Base-by-base conservation (phyloP, 768 basidiomycete genomes). In the Russula foetens region DNA sequence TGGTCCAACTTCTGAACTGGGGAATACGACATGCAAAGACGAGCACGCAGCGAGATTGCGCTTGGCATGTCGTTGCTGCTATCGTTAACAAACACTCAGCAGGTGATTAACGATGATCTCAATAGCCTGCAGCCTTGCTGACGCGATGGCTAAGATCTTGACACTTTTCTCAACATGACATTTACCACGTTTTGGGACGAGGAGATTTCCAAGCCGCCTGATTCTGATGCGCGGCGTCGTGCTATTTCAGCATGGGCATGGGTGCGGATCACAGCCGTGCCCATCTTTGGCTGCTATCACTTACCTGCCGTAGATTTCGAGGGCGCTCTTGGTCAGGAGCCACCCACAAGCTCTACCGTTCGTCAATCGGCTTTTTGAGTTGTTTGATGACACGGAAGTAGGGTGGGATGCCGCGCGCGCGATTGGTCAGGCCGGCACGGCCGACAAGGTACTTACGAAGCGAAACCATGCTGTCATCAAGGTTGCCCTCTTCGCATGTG, bases 51-150 rank as follows among this genome's bases (percentile, higher is more conserved):
- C 75, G 76, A 63, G 77, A 79, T 31, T 78, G 84, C 28, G 81
- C 78, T 2, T 76, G 81, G 67, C 79, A 84, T 41, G 67, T 84
- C 3, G 69, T 92, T 19, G 78, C 86, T 1, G 80, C 85, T 0
- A 73, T 90, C n/a, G 72, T 93, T 28, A 97, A 98, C 71, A 92
- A 93, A 71, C 81, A 84, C 39, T 75, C 77, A 11, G 78, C 84
- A 43, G 84, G 94, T 92, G 50, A 63, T 79, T 23, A 4, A 28
- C 21, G 3, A 24, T 11, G 53, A 2, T 39, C 54, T 56, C 33
- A 23, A 1, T 29, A 38, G 21, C 8, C 33, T 7, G 19, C 7
- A 58, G 11, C 12, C 29, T 28, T 63, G 15, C 38, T 28, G 35
- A 60, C 43, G 35, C 57, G 56, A n/a, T 44, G 31, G 64, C 21